Percentiles rank a stretch among this genome's conserved stretches.
Conservation (phyloP, 495 filamentous ascomycete genomes). For the Jackrogersella multiformis region DNA sequence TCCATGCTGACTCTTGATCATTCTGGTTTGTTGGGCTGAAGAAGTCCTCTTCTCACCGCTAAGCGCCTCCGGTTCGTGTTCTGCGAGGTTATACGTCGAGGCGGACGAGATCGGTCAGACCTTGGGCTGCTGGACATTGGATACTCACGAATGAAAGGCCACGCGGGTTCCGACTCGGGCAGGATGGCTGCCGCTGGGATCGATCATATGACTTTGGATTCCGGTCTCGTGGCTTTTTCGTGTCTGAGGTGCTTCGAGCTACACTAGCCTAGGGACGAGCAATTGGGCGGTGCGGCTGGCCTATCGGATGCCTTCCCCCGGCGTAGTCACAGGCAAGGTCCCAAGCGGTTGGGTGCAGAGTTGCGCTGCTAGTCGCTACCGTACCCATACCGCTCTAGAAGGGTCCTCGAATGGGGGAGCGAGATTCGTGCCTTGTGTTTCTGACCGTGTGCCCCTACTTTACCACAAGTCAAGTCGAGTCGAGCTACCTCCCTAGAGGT, state of each 20-base stretch:
- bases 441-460: background rate
- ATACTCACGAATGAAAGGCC: conserved; percentile 11
- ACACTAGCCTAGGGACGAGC: background rate
- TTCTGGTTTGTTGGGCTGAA: background rate
- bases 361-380: conserved; percentile 15
- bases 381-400: conserved; percentile 4
- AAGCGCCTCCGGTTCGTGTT: background rate
- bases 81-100: background rate
- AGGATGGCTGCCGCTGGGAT: background rate
- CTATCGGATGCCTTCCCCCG: conserved; percentile 31
- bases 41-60: conserved; percentile 20
- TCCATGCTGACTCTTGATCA: conserved; percentile 5
- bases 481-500: too few relatives aligned
- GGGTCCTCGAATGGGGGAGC: background rate
- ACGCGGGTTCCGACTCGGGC: conserved; percentile 11
- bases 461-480: too few relatives aligned
- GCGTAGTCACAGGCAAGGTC: conserved; percentile 19
- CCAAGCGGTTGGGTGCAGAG: conserved; percentile 32
- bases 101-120: background rate
- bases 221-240: conserved; percentile 26
- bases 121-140: conserved; percentile 5
- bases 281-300: conserved; percentile 1
- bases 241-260: background rate
- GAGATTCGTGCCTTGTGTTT: background rate
- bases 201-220: conserved; percentile 27